Conservation (phyloP, 1,284 basidiomycete species). For the Puccinia sorghi region DNA sequence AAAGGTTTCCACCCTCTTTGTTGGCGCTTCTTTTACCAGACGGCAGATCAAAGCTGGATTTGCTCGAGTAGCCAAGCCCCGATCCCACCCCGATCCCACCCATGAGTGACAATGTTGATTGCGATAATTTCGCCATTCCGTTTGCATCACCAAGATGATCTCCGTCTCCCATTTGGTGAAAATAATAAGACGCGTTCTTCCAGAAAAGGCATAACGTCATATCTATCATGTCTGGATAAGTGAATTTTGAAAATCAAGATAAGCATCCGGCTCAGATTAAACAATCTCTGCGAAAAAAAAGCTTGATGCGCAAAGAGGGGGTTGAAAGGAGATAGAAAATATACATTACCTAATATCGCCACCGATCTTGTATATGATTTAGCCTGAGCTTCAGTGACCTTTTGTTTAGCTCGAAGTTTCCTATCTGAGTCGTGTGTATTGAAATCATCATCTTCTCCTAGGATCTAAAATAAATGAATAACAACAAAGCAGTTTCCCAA, state of each 20-base stretch:
- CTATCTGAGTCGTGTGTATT: constrained; percentile 39
- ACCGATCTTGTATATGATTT: constrained; percentile 39
- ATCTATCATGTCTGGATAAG: constrained; percentile 42
- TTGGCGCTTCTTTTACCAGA: neutral
- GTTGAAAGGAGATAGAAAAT: neutral
- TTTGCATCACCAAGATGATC: neutral
- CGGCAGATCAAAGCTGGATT: constrained; percentile 8
- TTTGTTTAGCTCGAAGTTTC: constrained; percentile 42
- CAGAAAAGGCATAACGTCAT: constrained; percentile 45
- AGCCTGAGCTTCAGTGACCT: constrained; percentile 21
- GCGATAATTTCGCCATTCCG: neutral
- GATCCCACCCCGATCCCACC: constrained; percentile 7
- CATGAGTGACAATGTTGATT: constrained; percentile 19
- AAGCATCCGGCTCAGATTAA: constrained; percentile 1
- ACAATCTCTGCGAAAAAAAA: neutral
- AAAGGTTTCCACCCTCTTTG: constrained; percentile 6
- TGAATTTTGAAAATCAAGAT: neutral
- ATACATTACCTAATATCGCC: constrained; percentile 30
- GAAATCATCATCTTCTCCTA: constrained; percentile 27
- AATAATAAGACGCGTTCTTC: constrained; percentile 43
- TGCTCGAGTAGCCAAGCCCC: neutral
- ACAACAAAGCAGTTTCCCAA: neutral
- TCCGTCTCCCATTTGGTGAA: constrained; percentile 1
- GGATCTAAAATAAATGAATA: constrained; percentile 19
- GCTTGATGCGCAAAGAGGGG: neutral